Evolutionary conservation across 352 stramenopile genomes (phyloP), one percentile per base, ranked within the genome.

Genomic region (Stephanocyclus meneghinianus): DNA sequence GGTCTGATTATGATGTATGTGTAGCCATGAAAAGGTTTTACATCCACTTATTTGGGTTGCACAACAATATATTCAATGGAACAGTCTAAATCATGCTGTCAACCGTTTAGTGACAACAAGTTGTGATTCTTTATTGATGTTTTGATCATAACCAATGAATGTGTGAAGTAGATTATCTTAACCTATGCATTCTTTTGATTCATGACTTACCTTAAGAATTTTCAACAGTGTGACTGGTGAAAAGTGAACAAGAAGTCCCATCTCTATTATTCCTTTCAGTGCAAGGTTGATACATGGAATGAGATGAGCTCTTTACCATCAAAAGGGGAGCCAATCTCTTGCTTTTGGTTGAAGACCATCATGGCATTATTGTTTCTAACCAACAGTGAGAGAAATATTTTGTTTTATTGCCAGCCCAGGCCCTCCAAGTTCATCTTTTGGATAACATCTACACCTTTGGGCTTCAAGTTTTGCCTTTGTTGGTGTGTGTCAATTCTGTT

Each of bases 341-440:
- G 30, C 66, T 29, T 7, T 81, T 71, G 15, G 82, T 75, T 82
- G 66, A 87, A 93, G 4, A 92, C 86, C 73, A 94, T 88, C 30
- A 98, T 95, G 61, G 98, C 89, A 79, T 96, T 97, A 77, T 98
- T 95, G 9, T 95, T 95, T 32, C 95, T 90, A 32, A 98, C 88
- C 68, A 98, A 92, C 35, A 98, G 80, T 97, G 94, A 78, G 94
- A 94, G 59, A 94, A 85, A 67, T 83, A 9, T 86, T 80, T 76
- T 80, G 72, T 80, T 80, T 80, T 29, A 84, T 63, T 47, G 51
- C 68, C 48, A 67, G 74, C 16, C 74, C 74, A 48, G 74, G 74
- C 16, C 75, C 75, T 63, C 75, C 75, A 47, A 62, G 77, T 16
- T 68, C 68, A 74, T 82, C 75, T 32, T 50, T 30, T 51, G 74